A percentile compares a stretch with the other conserved stretches of the same genome.
phyloP scores from a whole-genome alignment of 148 eudicot species.

The Amaranthus hypochondriacus region DNA sequence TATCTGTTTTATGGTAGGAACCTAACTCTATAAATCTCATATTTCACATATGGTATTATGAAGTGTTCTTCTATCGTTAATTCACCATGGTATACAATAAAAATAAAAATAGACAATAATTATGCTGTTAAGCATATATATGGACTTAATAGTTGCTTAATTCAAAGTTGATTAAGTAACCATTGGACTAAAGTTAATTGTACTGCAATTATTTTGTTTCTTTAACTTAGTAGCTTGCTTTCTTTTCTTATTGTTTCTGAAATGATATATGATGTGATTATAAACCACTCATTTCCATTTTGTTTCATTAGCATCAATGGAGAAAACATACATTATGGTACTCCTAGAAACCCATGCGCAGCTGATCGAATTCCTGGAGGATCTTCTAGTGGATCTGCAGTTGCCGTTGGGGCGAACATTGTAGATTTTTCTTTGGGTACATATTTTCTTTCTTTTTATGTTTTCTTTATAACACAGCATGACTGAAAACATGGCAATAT shows the following conservation, averaged over 20 bases:
- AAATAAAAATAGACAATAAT: too few relatives aligned
- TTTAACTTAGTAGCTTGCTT: background rate
- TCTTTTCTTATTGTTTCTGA: background rate
- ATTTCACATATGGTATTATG: too few relatives aligned
- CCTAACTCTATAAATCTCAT: too few relatives aligned
- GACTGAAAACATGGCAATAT: background rate
- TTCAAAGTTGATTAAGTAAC: too few relatives aligned
- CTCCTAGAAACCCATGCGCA: constrained; percentile 79
- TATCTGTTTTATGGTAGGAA: too few relatives aligned
- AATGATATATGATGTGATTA: background rate
- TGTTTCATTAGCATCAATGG: constrained; percentile 68
- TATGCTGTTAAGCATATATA: too few relatives aligned
- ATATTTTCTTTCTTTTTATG: background rate
- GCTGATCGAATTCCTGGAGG: constrained; percentile 87
- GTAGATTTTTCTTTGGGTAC: constrained; percentile 77
- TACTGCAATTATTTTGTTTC: too few relatives aligned
- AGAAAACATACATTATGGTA: constrained; percentile 80
- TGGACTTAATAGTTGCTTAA: too few relatives aligned
- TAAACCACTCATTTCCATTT: background rate
- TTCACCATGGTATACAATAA: too few relatives aligned
- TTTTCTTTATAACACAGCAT: background rate
- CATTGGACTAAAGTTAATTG: too few relatives aligned
- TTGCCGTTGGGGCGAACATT: constrained; percentile 75
- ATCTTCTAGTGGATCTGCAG: constrained; percentile 96
- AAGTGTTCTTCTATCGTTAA: too few relatives aligned